These are phyloP conservation scores for Epichloe sibirici DNA, from an alignment of 2,329 filamentous ascomycete species.

Conservation along the genomic window DNA sequence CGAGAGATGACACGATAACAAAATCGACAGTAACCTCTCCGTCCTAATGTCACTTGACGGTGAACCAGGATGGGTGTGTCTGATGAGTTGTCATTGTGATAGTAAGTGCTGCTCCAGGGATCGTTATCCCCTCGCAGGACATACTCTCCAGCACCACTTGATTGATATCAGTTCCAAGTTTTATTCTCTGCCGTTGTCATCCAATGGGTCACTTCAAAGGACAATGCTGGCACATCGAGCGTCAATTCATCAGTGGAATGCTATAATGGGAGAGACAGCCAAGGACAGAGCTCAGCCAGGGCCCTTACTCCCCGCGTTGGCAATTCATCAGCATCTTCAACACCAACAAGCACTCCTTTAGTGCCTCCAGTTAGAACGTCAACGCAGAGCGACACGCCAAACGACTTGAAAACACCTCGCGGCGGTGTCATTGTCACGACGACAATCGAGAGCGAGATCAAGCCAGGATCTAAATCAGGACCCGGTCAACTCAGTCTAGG, in stretches of 20 bases:
- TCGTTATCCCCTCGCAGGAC: neutral
- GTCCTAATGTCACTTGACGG: slow-evolving; percentile 46
- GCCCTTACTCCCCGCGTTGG: slow-evolving; percentile 2
- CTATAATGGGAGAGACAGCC: slow-evolving; percentile 8
- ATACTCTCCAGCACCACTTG: neutral
- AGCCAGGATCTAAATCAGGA: slow-evolving; percentile 9
- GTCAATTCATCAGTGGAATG: slow-evolving; percentile 7
- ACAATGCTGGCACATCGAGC: slow-evolving; percentile 25
- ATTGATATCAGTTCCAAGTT: slow-evolving; percentile 24
- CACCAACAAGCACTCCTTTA: neutral
- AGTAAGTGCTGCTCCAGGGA: slow-evolving; percentile 27
- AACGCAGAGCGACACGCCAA: neutral
- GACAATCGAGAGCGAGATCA: slow-evolving; percentile 23
- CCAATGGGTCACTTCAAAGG: slow-evolving; percentile 44
- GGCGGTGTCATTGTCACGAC: slow-evolving; percentile 24
- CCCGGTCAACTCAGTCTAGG: neutral
- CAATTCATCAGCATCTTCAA: neutral
- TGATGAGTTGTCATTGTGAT: slow-evolving; percentile 54
- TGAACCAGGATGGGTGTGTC: slow-evolving; percentile 52
- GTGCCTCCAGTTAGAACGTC: neutral
- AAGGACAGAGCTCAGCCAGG: neutral
- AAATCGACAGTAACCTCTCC: slow-evolving; percentile 37
- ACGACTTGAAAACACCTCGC: neutral
- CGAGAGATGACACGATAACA: neutral
- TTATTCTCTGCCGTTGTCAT: slow-evolving; percentile 49